A percentile compares a stretch with the other conserved stretches of the same genome.
Evolutionary conservation across 2,329 filamentous ascomycete species (phyloP).

Genomic region (Parafenestella ontariensis): DNA sequence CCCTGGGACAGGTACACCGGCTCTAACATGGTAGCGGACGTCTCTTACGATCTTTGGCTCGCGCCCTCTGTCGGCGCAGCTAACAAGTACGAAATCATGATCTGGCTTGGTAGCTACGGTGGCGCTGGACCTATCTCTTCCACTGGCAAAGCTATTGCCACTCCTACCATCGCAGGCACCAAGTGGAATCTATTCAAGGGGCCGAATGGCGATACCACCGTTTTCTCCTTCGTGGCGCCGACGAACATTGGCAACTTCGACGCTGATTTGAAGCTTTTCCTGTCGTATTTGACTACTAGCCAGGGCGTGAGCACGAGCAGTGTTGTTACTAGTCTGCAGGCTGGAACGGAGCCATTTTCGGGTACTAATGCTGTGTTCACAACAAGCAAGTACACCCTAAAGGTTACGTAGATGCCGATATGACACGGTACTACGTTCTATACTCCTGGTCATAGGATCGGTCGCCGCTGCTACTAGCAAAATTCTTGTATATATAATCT

Average conservation of each 20-base stretch:
- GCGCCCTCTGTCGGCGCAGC: neutral
- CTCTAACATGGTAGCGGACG: slow-evolving; percentile 4
- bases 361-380: neutral
- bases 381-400: neutral
- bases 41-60: slow-evolving; percentile 2
- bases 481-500: neutral
- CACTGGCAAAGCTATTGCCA: slow-evolving; percentile 1
- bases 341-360: neutral
- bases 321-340: neutral
- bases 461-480: neutral
- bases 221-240: slow-evolving; percentile 7
- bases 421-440: neutral
- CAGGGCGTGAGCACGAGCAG: neutral
- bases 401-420: neutral
- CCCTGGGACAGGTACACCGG: neutral
- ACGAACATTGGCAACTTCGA: slow-evolving; percentile 2
- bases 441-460: neutral
- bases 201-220: slow-evolving; percentile 1
- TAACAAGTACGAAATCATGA: slow-evolving; percentile 9
- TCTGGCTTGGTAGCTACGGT: slow-evolving; percentile 6
- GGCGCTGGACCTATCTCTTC: slow-evolving; percentile 9
- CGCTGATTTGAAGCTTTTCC: slow-evolving; percentile 2
- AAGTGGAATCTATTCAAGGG: slow-evolving; percentile 9
- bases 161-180: slow-evolving; percentile 4
- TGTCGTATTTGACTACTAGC: slow-evolving; percentile 1